Conservation (phyloP, 225 moss, liverwort and hornwort genomes). For the Pleurozium schreberi region DNA sequence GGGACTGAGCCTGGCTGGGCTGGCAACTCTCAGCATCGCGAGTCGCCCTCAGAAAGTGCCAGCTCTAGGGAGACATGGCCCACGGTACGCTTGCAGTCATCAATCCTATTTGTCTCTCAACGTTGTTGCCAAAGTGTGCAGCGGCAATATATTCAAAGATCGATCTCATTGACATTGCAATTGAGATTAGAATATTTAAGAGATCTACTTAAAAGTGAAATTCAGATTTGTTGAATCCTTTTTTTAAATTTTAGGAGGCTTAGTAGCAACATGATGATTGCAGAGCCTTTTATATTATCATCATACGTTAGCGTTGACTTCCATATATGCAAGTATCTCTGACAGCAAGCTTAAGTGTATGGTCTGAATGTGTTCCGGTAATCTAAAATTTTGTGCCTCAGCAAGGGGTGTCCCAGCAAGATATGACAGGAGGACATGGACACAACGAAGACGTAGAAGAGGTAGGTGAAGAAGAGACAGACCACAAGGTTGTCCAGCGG, state of each 20-base stretch:
- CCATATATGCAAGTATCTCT: background rate
- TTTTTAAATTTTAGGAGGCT: background rate
- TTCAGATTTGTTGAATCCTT: background rate
- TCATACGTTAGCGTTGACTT: background rate
- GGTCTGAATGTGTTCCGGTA: background rate
- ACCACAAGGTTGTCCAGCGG: conserved; percentile 56
- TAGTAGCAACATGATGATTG: background rate
- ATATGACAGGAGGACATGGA: conserved; percentile 48
- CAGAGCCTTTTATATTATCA: background rate
- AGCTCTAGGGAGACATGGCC: conserved; percentile 63
- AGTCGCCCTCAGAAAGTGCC: conserved; percentile 54
- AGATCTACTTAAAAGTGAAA: background rate
- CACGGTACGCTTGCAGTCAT: conserved; percentile 22
- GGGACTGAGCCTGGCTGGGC: conserved; percentile 34
- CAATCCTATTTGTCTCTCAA: background rate
- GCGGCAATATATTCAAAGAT: background rate
- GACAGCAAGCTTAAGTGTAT: background rate
- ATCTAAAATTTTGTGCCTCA: conserved; percentile 4
- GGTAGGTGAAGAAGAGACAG: conserved; percentile 34
- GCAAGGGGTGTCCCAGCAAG: conserved; percentile 66
- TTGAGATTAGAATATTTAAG: background rate
- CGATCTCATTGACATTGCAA: background rate
- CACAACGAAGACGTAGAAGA: conserved; percentile 51
- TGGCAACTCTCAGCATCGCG: conserved; percentile 35
- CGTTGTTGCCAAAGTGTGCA: background rate